Evolutionary conservation across 169 alveolate species (phyloP).

Genomic region (Cryptosporidium bovis): DNA sequence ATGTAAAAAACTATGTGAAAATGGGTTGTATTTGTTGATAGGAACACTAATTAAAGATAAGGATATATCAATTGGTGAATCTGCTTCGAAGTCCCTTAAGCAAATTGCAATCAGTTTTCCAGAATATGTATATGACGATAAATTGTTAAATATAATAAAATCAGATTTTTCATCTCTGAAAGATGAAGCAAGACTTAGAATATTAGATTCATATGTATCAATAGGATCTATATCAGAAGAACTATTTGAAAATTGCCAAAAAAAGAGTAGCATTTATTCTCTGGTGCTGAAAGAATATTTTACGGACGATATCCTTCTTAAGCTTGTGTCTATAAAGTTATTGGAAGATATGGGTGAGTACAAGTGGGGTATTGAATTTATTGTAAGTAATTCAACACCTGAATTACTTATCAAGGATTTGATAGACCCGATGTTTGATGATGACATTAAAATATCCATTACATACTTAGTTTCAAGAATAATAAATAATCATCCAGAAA

Average conservation of each 20-base stretch:
- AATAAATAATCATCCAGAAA: slow-evolving; percentile 43
- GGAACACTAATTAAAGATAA: slow-evolving; percentile 33
- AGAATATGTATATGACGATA: slow-evolving; percentile 38
- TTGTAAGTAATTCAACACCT: slow-evolving; percentile 53
- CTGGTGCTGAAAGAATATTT: slow-evolving; percentile 59
- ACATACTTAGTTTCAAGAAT: slow-evolving; percentile 44
- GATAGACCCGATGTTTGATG: slow-evolving; percentile 52
- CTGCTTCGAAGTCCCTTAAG: slow-evolving; percentile 41
- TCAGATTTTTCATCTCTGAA: slow-evolving; percentile 26
- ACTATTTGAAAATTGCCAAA: slow-evolving; percentile 44
- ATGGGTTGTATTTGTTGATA: slow-evolving; percentile 20
- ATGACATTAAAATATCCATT: slow-evolving; percentile 56
- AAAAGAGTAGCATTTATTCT: slow-evolving; percentile 42
- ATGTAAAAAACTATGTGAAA: slow-evolving; percentile 48
- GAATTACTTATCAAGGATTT: slow-evolving; percentile 39
- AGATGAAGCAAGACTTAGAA: slow-evolving; percentile 52
- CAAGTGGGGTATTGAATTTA: slow-evolving; percentile 51
- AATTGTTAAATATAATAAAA: not conserved
- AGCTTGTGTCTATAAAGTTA: slow-evolving; percentile 47
- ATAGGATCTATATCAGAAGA: slow-evolving; percentile 67
- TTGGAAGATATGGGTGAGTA: slow-evolving; percentile 68
- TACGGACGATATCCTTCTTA: slow-evolving; percentile 50
- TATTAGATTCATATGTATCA: slow-evolving; percentile 43
- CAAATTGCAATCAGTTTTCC: slow-evolving; percentile 26
- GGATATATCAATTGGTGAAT: slow-evolving; percentile 49